These are phyloP conservation scores for Pleurotus platypus DNA, from an alignment of 768 basidiomycete species.

Conservation along the genomic window DNA sequence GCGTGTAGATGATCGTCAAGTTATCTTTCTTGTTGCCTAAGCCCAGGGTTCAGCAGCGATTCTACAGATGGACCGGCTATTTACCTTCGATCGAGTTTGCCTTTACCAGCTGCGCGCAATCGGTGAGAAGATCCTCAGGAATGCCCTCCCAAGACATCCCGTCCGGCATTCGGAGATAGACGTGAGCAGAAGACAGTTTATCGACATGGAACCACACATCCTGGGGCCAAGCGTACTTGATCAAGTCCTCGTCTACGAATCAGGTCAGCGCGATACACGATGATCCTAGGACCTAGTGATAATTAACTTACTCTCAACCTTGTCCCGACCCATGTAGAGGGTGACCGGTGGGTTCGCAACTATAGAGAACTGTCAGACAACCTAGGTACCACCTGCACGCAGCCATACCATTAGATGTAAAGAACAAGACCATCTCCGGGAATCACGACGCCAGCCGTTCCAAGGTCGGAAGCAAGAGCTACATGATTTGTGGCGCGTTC, in stretches of 20 bases:
- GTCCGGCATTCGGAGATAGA: constrained; percentile 87
- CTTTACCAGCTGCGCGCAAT: constrained; percentile 95
- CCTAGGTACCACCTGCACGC: too few species aligned
- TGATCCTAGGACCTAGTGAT: not conserved
- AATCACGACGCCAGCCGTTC: too few species aligned
- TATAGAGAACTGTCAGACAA: constrained; percentile 18
- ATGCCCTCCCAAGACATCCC: constrained; percentile 88
- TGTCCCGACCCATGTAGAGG: constrained; percentile 96
- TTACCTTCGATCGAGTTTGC: constrained; percentile 95
- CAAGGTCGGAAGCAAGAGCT: too few species aligned
- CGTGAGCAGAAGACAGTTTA: constrained; percentile 94
- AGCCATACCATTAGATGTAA: constrained; percentile 45
- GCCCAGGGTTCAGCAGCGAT: not conserved
- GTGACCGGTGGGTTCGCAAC: constrained; percentile 60
- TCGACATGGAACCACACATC: constrained; percentile 98
- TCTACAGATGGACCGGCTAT: not conserved
- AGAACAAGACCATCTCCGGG: constrained; percentile 57
- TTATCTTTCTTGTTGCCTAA: constrained; percentile 97
- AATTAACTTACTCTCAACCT: constrained; percentile 77
- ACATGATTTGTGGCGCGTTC: too few species aligned
- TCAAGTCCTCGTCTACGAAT: constrained; percentile 85
- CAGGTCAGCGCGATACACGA: not conserved
- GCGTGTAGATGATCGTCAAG: constrained; percentile 91
- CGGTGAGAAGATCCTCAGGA: constrained; percentile 70
- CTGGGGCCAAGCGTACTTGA: constrained; percentile 87